A percentile compares a stretch with the other conserved stretches of the same genome.
Evolutionary conservation across 176 grass and related monocot genomes (phyloP).

Genomic region (Aegilops bicornis): DNA sequence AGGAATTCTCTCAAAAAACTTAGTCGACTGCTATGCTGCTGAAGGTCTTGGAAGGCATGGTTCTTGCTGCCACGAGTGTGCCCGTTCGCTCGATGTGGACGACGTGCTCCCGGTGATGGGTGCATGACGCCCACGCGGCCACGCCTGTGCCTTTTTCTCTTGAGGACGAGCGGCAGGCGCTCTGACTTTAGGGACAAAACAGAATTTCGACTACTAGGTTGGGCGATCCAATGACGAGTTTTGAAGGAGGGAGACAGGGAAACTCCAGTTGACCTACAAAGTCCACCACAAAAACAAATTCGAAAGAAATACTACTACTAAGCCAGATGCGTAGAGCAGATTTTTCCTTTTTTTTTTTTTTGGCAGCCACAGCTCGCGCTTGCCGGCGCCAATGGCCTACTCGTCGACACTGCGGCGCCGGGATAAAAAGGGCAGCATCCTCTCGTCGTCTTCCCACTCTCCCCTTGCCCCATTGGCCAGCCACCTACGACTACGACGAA

Average conservation of each 20-base stretch:
- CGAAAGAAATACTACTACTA: too few species aligned
- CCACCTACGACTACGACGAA: neutral
- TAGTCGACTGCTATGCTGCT: too few species aligned
- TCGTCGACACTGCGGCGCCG: neutral
- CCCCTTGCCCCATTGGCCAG: neutral
- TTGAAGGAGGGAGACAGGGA: neutral
- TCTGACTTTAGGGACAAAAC: neutral
- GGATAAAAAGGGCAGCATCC: neutral
- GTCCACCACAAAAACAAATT: neutral
- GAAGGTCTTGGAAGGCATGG: neutral
- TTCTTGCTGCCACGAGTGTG: neutral
- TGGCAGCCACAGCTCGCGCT: too few species aligned
- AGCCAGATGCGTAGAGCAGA: too few species aligned
- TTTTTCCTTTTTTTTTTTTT: too few species aligned
- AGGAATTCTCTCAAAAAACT: too few species aligned
- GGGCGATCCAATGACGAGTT: neutral
- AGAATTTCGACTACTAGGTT: neutral
- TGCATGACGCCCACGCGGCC: neutral
- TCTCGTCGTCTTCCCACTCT: neutral
- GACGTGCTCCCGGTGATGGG: neutral
- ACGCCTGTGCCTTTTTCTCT: too few species aligned
- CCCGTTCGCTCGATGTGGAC: neutral
- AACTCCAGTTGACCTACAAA: neutral
- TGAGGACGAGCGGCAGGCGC: too few species aligned
- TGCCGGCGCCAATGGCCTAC: conserved; percentile 2